Percentiles rank a stretch among this genome's conserved stretches.
Evolutionary conservation across 345 rosid species (phyloP).

Genomic region (Hibiscus tridactylites): DNA sequence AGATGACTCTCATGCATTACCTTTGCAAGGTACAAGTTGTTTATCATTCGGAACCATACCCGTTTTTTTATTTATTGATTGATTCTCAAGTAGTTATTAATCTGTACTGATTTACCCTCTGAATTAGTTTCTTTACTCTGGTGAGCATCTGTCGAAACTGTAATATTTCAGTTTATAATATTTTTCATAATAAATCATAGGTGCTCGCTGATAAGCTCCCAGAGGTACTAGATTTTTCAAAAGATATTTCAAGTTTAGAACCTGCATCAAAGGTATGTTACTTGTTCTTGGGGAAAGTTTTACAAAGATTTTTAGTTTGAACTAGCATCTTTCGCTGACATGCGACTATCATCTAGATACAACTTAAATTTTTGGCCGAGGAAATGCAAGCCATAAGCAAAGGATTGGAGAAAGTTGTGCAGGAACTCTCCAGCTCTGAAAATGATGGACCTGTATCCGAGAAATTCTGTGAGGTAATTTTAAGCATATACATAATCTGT

Average conservation of each 20-base stretch:
- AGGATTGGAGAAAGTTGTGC: slow-evolving; percentile 87
- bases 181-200: slow-evolving; percentile 33
- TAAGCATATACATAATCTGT: neutral
- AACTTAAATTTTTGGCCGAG: slow-evolving; percentile 87
- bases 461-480: slow-evolving; percentile 53
- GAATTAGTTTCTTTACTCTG: neutral
- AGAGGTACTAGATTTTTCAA: slow-evolving; percentile 71
- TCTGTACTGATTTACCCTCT: no score
- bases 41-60: neutral
- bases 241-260: slow-evolving; percentile 60
- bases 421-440: slow-evolving; percentile 75
- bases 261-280: slow-evolving; percentile 34
- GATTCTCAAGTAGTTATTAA: neutral
- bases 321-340: neutral
- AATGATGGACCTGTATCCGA: slow-evolving; percentile 79
- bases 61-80: neutral
- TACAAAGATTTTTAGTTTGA: neutral
- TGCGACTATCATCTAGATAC: slow-evolving; percentile 39
- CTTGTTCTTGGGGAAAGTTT: neutral
- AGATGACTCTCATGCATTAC: slow-evolving; percentile 96
- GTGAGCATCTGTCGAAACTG: neutral
- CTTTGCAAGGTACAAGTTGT: slow-evolving; percentile 71
- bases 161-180: neutral
- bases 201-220: slow-evolving; percentile 85
- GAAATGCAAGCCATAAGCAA: slow-evolving; percentile 98